Evolutionary conservation across 2,329 filamentous ascomycete species (phyloP), one percentile per base, ranked within the genome.

Genomic region (Colletotrichum sp.): DNA sequence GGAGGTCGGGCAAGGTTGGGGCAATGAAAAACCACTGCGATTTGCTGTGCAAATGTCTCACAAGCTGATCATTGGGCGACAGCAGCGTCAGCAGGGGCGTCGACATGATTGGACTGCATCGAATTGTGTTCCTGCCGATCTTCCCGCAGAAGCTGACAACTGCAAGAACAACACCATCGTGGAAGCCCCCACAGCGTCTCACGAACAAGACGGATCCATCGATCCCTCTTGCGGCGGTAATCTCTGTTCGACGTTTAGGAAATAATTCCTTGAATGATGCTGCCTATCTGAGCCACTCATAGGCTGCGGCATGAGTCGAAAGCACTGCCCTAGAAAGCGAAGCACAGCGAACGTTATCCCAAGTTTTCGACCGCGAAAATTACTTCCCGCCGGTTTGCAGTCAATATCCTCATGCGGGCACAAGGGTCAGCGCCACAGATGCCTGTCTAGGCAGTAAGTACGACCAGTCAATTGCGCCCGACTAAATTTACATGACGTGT

Each of bases 21-120:
- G 44, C 44, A 22, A 13, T 2, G 0, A 22, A 12, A 0, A 44
- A 2, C 0, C 39, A 44, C 3, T 0, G 39, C n/a, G 44, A 22
- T 22, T 49, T 49, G 44, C 44, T 49, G 44, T 49, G 44, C 44
- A 49, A 49, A 0, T 49, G 44, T 49, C 44, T 49, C 44, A 49
- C 3, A 49, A 3, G 44, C 19, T 49, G 44, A 2, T 8, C n/a
- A 49, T 49, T 49, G 44, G 44, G 0, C 0, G 44, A 8, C 44
- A 22, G 0, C 19, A 8, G 6, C 44, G n/a, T 49, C 44, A 52
- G 44, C n/a, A 52, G 11, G 8, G 3, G 44, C 44, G 11, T 52
- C 4, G 6, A 49, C 11, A 49, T 49, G 44, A 49, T 49, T 49
- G 44, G 44, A 9, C 44, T 49, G n/a, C 44, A 13, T 49, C 11